Conservation (phyloP, 2,329 filamentous ascomycete species). For the Helotiales sp. region DNA sequence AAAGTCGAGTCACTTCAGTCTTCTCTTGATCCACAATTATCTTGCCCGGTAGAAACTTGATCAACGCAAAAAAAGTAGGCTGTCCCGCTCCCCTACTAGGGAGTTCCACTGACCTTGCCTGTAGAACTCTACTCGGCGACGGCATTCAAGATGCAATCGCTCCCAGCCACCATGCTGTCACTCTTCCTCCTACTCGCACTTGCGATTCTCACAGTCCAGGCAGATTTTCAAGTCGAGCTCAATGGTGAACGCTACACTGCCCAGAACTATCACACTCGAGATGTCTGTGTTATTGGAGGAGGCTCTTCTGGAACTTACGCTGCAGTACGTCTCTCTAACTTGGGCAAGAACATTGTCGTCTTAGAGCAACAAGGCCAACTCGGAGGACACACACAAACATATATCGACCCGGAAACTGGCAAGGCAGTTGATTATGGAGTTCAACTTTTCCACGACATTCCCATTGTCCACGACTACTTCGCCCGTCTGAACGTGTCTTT, state of each 20-base stretch:
- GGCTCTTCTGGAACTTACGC: slow-evolving; percentile 43
- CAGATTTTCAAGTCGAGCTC: not conserved
- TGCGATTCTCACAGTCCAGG: not conserved
- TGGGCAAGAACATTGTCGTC: slow-evolving; percentile 39
- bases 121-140: not conserved
- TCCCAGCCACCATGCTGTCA: not conserved
- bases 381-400: slow-evolving; percentile 52
- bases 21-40: not conserved
- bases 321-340: slow-evolving; percentile 40
- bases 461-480: slow-evolving; percentile 45
- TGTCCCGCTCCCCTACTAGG: not conserved
- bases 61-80: not conserved
- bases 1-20: not conserved
- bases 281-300: slow-evolving; percentile 40
- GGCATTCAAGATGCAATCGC: not conserved
- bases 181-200: not conserved
- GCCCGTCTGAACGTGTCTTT: slow-evolving; percentile 10
- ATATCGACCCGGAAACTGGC: slow-evolving; percentile 39
- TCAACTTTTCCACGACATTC: slow-evolving; percentile 24
- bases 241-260: not conserved
- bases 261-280: not conserved
- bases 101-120: not conserved
- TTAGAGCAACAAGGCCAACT: slow-evolving; percentile 40
- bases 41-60: not conserved
- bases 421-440: slow-evolving; percentile 40